These are phyloP conservation scores for Neurospora sp. DNA, from an alignment of 2,329 filamentous ascomycete species.

Conservation along the genomic window DNA sequence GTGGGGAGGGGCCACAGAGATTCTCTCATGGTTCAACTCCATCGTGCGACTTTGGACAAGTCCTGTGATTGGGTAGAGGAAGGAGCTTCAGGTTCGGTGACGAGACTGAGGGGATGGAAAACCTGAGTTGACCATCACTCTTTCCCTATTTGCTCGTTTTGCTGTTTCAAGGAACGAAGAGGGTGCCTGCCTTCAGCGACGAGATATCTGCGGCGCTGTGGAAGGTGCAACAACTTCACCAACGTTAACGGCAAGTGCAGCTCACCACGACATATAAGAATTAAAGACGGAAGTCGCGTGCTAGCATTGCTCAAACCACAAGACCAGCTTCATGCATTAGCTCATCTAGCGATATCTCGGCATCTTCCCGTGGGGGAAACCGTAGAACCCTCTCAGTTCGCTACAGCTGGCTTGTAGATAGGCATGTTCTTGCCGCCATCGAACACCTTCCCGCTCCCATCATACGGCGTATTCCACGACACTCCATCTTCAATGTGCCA, in stretches of 20 bases:
- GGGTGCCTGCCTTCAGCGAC: neutral
- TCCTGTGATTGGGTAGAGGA: neutral
- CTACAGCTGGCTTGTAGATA: conserved; percentile 26
- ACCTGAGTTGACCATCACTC: neutral
- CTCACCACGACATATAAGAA: neutral
- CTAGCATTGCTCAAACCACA: neutral
- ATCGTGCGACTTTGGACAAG: neutral
- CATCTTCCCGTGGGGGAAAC: neutral
- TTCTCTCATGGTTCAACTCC: neutral
- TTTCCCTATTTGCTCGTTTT: neutral
- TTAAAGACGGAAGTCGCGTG: neutral
- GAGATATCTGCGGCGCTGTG: neutral
- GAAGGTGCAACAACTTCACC: neutral
- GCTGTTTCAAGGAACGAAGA: neutral
- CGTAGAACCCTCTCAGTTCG: conserved; percentile 5
- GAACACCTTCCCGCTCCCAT: conserved; percentile 32
- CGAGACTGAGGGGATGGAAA: neutral
- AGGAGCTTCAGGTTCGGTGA: neutral
- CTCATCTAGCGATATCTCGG: neutral
- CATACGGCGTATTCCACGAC: conserved; percentile 29
- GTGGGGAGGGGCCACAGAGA: neutral
- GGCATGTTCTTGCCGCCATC: conserved; percentile 31
- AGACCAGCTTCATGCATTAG: neutral
- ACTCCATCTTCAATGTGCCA: conserved; percentile 22
- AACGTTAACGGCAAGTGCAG: neutral